Evolutionary conservation across 495 filamentous ascomycete species (phyloP).

Genomic region (Barbatosphaeria neglecta): DNA sequence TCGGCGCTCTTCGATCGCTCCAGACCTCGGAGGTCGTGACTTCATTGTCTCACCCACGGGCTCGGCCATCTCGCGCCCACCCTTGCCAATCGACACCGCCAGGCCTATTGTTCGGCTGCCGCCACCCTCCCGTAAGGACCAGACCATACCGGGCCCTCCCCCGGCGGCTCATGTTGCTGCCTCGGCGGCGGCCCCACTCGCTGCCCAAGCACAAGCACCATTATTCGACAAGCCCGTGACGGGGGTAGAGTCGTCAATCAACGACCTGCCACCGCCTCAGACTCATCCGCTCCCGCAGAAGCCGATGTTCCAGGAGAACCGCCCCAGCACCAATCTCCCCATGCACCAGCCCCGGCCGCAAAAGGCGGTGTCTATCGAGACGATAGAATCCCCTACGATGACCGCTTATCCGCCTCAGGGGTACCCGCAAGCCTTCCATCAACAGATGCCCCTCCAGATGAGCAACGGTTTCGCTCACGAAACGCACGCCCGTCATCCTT

Average conservation of each 20-base stretch:
- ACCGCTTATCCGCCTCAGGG: constrained; percentile 49
- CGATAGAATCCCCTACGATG: constrained; percentile 78
- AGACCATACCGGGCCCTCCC: constrained; percentile 13
- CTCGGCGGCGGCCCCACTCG: constrained; percentile 6
- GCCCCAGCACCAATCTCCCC: constrained; percentile 56
- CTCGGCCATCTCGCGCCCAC: constrained; percentile 59
- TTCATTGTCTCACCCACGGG: constrained; percentile 62
- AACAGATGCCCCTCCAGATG: constrained; percentile 69
- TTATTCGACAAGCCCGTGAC: constrained; percentile 6
- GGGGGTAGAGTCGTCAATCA: constrained; percentile 25
- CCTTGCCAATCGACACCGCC: constrained; percentile 44
- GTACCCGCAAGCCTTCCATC: constrained; percentile 82
- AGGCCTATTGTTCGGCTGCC: constrained; percentile 84
- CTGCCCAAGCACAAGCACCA: too few species aligned
- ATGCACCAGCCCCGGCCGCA: constrained; percentile 97
- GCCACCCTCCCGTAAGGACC: constrained; percentile 39
- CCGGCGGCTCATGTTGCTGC: constrained; percentile 6
- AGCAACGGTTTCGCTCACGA: constrained; percentile 46
- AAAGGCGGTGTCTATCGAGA: constrained; percentile 86
- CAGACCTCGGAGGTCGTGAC: constrained; percentile 56
- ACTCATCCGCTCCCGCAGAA: constrained; percentile 55
- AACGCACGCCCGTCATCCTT: constrained; percentile 55
- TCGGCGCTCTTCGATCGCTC: constrained; percentile 77
- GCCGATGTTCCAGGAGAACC: constrained; percentile 67
- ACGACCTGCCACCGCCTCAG: constrained; percentile 42